Conservation (phyloP, 371 early-diverging fungal species). For the Actinomortierella wolfii region DNA sequence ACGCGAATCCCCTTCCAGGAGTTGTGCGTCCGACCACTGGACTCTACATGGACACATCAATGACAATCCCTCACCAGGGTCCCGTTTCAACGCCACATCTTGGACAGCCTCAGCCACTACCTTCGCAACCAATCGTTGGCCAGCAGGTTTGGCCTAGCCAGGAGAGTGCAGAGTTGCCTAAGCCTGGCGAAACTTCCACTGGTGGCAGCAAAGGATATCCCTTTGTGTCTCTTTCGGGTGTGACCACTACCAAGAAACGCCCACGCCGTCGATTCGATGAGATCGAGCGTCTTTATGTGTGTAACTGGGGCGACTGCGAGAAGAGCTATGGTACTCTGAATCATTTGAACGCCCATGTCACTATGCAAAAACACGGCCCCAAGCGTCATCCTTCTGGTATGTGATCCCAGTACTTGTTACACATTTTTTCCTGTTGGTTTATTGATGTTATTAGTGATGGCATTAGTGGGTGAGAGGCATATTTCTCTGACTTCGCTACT, state of each 20-base stretch:
- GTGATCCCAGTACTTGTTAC: no score
- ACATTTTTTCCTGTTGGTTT: no score
- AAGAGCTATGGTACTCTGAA: constrained; percentile 77
- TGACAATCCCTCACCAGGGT: constrained; percentile 16
- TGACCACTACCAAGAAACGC: constrained; percentile 68
- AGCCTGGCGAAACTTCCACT: constrained; percentile 8
- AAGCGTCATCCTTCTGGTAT: constrained; percentile 52
- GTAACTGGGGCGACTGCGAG: constrained; percentile 63
- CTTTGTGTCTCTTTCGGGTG: constrained; percentile 66
- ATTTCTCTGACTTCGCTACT: not conserved
- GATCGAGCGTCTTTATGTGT: constrained; percentile 71
- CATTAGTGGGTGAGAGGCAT: not conserved
- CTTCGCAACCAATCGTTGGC: no score
- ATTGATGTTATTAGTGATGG: no score
- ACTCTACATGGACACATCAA: constrained; percentile 23
- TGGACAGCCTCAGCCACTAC: no score
- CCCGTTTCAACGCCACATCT: no score
- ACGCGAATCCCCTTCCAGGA: constrained; percentile 14
- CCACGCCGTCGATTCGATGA: constrained; percentile 74
- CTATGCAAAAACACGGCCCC: constrained; percentile 71
- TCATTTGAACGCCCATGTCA: constrained; percentile 74
- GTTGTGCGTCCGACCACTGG: constrained; percentile 32
- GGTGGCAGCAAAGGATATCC: constrained; percentile 56
- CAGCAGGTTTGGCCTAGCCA: no score
- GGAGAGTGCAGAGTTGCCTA: constrained; percentile 12